Percentiles rank a stretch among this genome's conserved stretches.
These are phyloP conservation scores for Sergeia podlipaevii DNA, from an alignment of 208 protist species.

Conservation along the genomic window DNA sequence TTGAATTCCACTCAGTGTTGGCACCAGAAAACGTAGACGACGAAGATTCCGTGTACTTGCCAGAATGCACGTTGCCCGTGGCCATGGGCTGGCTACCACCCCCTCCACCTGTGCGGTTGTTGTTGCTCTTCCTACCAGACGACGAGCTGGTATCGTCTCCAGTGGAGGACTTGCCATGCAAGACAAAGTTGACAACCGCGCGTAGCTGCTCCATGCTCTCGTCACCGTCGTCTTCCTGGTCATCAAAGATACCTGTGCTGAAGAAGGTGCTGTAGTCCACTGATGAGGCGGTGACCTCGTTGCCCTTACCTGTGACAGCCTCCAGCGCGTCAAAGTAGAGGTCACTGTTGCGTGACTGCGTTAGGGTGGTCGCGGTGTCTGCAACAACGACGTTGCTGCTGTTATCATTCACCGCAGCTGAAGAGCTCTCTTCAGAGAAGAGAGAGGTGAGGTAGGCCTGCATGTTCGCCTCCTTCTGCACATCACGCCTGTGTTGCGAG, in stretches of 20 bases:
- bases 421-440: slow-evolving; percentile 10
- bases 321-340: slow-evolving; percentile 34
- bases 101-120: background rate
- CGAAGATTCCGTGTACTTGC: no score
- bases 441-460: slow-evolving; percentile 31
- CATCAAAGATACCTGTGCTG: slow-evolving; percentile 19
- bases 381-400: background rate
- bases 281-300: slow-evolving; percentile 14
- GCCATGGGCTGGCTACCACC: background rate
- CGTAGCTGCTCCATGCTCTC: slow-evolving; percentile 17
- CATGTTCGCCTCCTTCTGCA: slow-evolving; percentile 16
- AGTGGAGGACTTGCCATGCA: background rate
- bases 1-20: no score
- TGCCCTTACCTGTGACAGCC: slow-evolving; percentile 9
- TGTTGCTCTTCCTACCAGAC: background rate
- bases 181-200: slow-evolving; percentile 13
- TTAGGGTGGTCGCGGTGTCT: background rate
- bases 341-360: background rate
- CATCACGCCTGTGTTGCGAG: slow-evolving; percentile 13
- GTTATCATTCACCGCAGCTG: background rate
- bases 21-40: no score
- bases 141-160: background rate
- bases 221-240: slow-evolving; percentile 35
- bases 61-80: background rate
- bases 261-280: slow-evolving; percentile 27